Conservation (phyloP, 208 protist species). For the Crithidia mellificae region DNA sequence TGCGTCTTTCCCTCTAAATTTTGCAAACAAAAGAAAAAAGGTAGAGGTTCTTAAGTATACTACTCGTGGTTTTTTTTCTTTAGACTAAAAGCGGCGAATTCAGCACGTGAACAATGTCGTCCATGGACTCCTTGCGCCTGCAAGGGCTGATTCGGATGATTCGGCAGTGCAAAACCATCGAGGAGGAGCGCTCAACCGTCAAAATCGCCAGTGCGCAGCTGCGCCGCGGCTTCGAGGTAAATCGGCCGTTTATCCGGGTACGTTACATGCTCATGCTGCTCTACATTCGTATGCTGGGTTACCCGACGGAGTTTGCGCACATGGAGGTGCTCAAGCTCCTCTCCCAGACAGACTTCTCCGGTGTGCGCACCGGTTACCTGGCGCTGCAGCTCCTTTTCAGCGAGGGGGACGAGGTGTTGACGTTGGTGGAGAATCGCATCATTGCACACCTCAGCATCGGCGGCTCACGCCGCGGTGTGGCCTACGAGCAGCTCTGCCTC, state of each 20-base stretch:
- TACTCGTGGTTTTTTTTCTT: too few species aligned
- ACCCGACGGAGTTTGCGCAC: constrained; percentile 99
- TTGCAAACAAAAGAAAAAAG: too few species aligned
- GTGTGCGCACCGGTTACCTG: constrained; percentile 98
- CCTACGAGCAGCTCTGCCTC: constrained; percentile 72
- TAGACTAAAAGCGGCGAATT: too few species aligned
- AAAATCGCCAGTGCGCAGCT: constrained; percentile 96
- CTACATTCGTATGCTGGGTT: constrained; percentile 99
- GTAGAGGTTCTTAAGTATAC: too few species aligned
- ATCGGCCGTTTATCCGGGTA: constrained; percentile 91
- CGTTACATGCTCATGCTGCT: constrained; percentile 99
- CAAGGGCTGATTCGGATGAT: constrained; percentile 97
- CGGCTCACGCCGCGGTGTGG: constrained; percentile 18
- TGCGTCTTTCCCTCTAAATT: background rate
- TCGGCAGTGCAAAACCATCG: constrained; percentile 95
- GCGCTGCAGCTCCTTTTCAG: constrained; percentile 95
- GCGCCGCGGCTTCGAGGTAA: constrained; percentile 93
- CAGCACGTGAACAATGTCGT: constrained; percentile 43
- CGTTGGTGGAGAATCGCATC: constrained; percentile 98
- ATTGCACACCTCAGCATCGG: constrained; percentile 92
- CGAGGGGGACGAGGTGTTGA: constrained; percentile 98
- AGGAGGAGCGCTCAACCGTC: constrained; percentile 96
- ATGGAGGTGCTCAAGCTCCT: constrained; percentile 99
- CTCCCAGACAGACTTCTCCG: constrained; percentile 93
- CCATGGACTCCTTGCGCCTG: constrained; percentile 80